Conservation (phyloP, 352 stramenopile species). For the Phytophthora constricta region DNA sequence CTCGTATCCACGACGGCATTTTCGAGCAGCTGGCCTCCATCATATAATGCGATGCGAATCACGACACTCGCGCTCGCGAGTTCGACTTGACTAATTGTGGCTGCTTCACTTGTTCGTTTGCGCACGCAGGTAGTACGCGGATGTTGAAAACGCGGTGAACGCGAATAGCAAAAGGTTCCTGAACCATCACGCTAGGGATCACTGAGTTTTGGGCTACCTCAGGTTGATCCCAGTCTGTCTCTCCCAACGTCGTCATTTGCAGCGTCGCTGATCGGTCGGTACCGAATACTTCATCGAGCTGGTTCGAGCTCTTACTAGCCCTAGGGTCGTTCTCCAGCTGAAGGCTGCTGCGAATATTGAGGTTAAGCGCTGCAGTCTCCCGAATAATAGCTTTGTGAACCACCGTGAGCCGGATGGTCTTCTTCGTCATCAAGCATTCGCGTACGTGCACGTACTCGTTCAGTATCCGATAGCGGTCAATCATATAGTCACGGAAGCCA, state of each 20-base stretch:
- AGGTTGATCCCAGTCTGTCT: slow-evolving; percentile 56
- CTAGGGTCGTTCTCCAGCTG: slow-evolving; percentile 32
- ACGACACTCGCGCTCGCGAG: slow-evolving; percentile 69
- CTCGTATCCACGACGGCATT: slow-evolving; percentile 59
- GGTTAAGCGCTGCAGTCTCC: slow-evolving; percentile 71
- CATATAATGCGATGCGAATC: slow-evolving; percentile 76
- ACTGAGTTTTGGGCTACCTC: slow-evolving; percentile 30
- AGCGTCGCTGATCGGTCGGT: slow-evolving; percentile 48
- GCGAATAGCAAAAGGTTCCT: slow-evolving; percentile 67
- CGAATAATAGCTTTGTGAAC: slow-evolving; percentile 86
- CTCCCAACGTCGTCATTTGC: slow-evolving; percentile 69
- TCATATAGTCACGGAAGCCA: slow-evolving; percentile 82
- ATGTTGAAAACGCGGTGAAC: slow-evolving; percentile 82
- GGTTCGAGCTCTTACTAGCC: slow-evolving; percentile 39
- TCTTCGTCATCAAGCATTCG: slow-evolving; percentile 83
- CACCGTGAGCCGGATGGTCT: slow-evolving; percentile 79
- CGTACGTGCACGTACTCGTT: slow-evolving; percentile 88
- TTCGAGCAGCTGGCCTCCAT: slow-evolving; percentile 72
- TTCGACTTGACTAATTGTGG: slow-evolving; percentile 45
- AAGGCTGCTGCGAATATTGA: slow-evolving; percentile 71
- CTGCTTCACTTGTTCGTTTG: slow-evolving; percentile 70
- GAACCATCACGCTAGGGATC: slow-evolving; percentile 60
- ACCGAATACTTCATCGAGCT: slow-evolving; percentile 56
- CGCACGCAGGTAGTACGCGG: slow-evolving; percentile 58
- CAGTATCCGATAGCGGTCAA: slow-evolving; percentile 76